These are phyloP conservation scores for Craspedostauros australis DNA, from an alignment of 108 stramenopile species.

Conservation along the genomic window DNA sequence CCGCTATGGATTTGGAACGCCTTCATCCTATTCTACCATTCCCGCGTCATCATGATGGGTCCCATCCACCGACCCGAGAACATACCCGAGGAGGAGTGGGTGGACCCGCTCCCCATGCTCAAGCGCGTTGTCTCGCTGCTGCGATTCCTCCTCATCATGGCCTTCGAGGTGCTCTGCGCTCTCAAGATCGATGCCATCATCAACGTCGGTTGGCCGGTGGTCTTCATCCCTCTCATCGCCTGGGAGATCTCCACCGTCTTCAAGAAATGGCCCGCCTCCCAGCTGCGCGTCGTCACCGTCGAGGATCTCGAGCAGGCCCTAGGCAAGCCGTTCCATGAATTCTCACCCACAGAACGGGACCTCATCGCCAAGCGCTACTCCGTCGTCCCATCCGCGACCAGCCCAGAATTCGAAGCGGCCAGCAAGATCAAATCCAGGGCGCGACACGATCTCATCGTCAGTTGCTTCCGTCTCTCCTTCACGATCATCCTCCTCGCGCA, in stretches of 20 bases:
- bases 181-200: constrained; percentile 55
- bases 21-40: constrained; percentile 68
- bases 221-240: constrained; percentile 65
- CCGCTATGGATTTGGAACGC: constrained; percentile 83
- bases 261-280: constrained; percentile 52
- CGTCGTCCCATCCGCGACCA: constrained; percentile 57
- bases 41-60: constrained; percentile 73
- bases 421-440: constrained; percentile 47
- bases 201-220: constrained; percentile 39
- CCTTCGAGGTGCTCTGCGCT: constrained; percentile 61
- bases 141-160: constrained; percentile 49
- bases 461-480: constrained; percentile 50
- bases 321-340: constrained; percentile 67
- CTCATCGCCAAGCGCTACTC: constrained; percentile 56
- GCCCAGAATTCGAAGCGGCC: constrained; percentile 59
- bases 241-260: constrained; percentile 68
- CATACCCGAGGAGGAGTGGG: constrained; percentile 77
- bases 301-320: constrained; percentile 74
- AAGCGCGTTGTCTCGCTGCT: constrained; percentile 49
- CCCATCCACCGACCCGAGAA: constrained; percentile 75
- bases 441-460: constrained; percentile 57
- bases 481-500: constrained; percentile 51
- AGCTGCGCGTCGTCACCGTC: constrained; percentile 62
- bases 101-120: constrained; percentile 81
- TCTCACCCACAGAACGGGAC: constrained; percentile 63